Evolutionary conservation across 768 basidiomycete species (phyloP).

Genomic region (Baorangia bicolor): DNA sequence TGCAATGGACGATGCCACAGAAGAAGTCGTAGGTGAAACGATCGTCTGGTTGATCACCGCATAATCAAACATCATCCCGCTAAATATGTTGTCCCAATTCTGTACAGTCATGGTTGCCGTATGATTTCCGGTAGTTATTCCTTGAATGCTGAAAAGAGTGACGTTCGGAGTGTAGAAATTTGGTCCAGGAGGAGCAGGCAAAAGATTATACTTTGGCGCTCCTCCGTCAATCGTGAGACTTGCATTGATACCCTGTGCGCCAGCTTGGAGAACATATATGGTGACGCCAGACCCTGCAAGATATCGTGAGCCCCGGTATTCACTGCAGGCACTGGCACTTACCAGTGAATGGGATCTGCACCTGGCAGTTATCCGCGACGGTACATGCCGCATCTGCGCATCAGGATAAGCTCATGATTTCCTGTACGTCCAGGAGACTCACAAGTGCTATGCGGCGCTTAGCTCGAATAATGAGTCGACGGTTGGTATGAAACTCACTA

Average conservation of each 20-base stretch:
- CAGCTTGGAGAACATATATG: constrained; percentile 21
- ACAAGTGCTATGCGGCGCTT: constrained; percentile 6
- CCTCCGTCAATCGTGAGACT: constrained; percentile 15
- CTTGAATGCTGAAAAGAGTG: constrained; percentile 14
- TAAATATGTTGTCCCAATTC: constrained; percentile 11
- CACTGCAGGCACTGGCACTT: background rate
- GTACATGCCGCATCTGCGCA: constrained; percentile 12
- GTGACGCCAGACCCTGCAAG: constrained; percentile 18
- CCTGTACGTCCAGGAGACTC: background rate
- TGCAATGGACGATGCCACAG: background rate
- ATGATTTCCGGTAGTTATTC: constrained; percentile 15
- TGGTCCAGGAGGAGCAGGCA: constrained; percentile 15
- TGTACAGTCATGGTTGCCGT: constrained; percentile 10
- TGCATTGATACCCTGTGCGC: constrained; percentile 14
- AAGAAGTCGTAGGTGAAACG: background rate
- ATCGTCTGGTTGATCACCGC: constrained; percentile 16
- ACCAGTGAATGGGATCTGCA: constrained; percentile 18
- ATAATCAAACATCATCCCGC: constrained; percentile 23
- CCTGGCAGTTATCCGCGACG: constrained; percentile 8
- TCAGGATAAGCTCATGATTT: background rate
- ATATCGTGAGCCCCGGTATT: background rate
- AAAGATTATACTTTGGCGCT: background rate
- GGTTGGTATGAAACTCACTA: constrained; percentile 8
- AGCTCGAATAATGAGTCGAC: background rate
- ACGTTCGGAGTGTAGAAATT: constrained; percentile 11